Percentiles rank a stretch among this genome's conserved stretches.
Evolutionary conservation across 768 basidiomycete genomes (phyloP).

Genomic region (Rhodotorula paludigena): DNA sequence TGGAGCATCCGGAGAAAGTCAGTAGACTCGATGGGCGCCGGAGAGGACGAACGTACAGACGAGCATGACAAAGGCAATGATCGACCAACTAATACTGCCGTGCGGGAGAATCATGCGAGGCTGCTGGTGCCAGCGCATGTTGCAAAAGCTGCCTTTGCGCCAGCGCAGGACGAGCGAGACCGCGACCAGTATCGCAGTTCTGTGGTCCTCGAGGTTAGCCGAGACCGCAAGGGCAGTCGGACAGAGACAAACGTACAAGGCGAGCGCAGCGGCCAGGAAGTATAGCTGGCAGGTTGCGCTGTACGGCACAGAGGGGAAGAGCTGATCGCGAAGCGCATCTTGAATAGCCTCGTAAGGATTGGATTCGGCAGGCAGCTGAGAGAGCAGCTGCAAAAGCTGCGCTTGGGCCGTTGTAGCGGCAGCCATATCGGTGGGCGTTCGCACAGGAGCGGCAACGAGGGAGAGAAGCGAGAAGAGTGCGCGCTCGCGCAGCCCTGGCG

Average conservation of each 20-base stretch:
- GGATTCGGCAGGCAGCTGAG: not conserved
- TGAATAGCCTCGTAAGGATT: constrained; percentile 6
- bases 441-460: too few species aligned
- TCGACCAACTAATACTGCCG: constrained; percentile 9
- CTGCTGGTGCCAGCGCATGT: constrained; percentile 6
- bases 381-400: not conserved
- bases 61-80: constrained; percentile 10
- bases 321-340: not conserved
- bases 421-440: too few species aligned
- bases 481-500: too few species aligned
- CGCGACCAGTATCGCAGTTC: constrained; percentile 1
- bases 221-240: too few species aligned
- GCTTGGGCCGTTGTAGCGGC: too few species aligned
- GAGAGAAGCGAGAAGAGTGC: too few species aligned
- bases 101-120: constrained; percentile 2
- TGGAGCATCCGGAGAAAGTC: not conserved
- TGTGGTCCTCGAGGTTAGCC: not conserved
- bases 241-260: not conserved
- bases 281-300: constrained; percentile 7
- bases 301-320: constrained; percentile 5
- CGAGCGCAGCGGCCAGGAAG: constrained; percentile 1
- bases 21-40: not conserved
- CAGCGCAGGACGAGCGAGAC: constrained; percentile 1
- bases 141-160: constrained; percentile 13
- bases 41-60: constrained; percentile 2